phyloP scores from a whole-genome alignment of 2,329 filamentous ascomycete species.

The Botrytis aclada region DNA sequence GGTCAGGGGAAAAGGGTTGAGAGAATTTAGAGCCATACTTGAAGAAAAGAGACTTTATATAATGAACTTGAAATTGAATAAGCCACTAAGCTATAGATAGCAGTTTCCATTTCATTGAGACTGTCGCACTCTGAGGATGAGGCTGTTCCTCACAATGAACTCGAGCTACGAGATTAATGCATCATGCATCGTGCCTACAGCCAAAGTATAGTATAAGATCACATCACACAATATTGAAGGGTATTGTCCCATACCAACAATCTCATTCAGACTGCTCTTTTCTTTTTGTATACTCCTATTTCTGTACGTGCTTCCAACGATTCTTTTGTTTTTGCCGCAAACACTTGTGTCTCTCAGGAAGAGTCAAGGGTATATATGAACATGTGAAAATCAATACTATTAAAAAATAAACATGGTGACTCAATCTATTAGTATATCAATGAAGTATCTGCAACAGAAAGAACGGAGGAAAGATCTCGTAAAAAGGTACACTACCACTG shows the following conservation, averaged over 20 bases:
- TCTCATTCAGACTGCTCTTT: neutral
- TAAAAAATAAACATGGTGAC: rapidly evolving
- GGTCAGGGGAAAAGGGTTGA: neutral
- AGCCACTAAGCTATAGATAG: neutral
- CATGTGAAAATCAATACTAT: neutral
- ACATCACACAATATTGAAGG: neutral
- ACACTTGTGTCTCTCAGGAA: neutral
- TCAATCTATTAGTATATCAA: neutral
- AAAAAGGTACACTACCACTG: neutral
- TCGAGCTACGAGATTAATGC: neutral
- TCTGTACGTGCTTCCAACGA: no score
- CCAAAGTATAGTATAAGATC: neutral
- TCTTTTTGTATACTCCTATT: neutral
- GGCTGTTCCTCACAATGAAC: neutral
- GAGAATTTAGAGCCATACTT: rapidly evolving
- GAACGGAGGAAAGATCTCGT: rapidly evolving
- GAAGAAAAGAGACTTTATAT: neutral
- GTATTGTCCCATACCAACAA: neutral
- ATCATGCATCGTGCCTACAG: neutral
- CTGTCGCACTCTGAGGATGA: neutral
- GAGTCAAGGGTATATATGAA: neutral
- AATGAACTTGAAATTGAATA: rapidly evolving
- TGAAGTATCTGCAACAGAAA: neutral
- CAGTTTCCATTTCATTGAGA: neutral
- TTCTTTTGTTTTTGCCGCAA: no score